Evolutionary conservation across 2,329 filamentous ascomycete genomes (phyloP).

Genomic region (Pseudopyricularia javanii): DNA sequence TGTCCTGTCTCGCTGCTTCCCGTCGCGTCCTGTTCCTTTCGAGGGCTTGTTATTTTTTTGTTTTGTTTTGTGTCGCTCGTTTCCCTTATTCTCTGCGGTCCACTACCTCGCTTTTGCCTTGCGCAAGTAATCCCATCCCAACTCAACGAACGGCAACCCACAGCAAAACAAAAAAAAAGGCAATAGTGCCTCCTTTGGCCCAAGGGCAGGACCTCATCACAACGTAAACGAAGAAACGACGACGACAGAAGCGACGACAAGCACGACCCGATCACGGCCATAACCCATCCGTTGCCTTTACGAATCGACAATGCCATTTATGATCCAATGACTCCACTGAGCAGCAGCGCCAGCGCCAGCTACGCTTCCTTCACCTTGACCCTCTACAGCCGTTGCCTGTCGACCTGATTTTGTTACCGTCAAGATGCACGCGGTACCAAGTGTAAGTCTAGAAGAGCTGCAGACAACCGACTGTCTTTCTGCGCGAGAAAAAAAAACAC

Average conservation of each 20-base stretch:
- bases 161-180: neutral
- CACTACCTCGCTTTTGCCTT: too few species aligned
- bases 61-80: neutral
- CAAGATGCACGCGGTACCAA: conserved; percentile 27
- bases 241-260: neutral
- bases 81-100: neutral
- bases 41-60: neutral
- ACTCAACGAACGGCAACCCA: too few species aligned
- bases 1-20: too few species aligned
- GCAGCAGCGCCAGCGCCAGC: conserved; percentile 12
- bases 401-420: conserved; percentile 6
- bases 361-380: conserved; percentile 16
- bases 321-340: conserved; percentile 11
- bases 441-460: conserved; percentile 25
- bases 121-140: too few species aligned
- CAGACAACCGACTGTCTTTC: neutral
- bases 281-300: neutral
- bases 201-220: neutral
- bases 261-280: neutral
- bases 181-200: neutral
- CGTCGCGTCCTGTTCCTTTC: neutral
- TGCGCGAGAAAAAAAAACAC: neutral
- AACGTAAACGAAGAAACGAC: neutral
- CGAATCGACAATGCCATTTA: conserved; percentile 23
- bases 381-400: conserved; percentile 14